Conservation (phyloP, 2,329 filamentous ascomycete genomes). For the Aspergillus aculeatus region DNA sequence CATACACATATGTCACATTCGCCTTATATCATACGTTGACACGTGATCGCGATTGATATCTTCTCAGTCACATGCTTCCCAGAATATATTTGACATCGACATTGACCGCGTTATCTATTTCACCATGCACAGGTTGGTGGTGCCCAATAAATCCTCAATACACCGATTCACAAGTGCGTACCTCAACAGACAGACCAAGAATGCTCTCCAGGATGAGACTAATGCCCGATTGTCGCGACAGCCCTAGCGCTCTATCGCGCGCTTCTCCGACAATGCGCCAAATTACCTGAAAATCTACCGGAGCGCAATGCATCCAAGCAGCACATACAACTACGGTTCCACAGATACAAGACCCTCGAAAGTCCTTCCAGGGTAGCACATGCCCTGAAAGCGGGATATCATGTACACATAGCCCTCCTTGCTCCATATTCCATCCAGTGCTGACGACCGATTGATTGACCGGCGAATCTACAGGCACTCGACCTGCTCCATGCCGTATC, state of each 20-base stretch:
- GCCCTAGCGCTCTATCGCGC: conserved; percentile 47
- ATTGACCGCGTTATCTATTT: not conserved
- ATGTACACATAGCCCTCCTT: conserved; percentile 27
- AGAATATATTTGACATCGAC: not conserved
- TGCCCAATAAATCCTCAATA: conserved; percentile 35
- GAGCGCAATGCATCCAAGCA: conserved; percentile 26
- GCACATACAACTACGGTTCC: conserved; percentile 39
- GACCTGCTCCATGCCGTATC: conserved; percentile 38
- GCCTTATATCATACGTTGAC: too few species aligned
- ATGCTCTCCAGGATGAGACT: not conserved
- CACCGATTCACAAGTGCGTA: conserved; percentile 48
- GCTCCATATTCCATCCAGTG: not conserved
- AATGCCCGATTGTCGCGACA: conserved; percentile 16
- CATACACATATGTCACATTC: too few species aligned
- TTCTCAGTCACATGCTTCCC: conserved; percentile 1
- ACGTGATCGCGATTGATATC: not conserved
- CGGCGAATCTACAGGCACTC: conserved; percentile 30
- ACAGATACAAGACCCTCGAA: conserved; percentile 36
- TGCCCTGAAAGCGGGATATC: conserved; percentile 43
- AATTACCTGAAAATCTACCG: conserved; percentile 24
- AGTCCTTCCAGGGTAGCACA: conserved; percentile 41
- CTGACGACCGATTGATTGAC: conserved; percentile 8
- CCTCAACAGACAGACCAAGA: not conserved
- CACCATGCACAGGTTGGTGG: conserved; percentile 39
- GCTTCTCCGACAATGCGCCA: conserved; percentile 44